Conservation (phyloP, 176 grass and related monocot species). For the Saccharum officinarum region DNA sequence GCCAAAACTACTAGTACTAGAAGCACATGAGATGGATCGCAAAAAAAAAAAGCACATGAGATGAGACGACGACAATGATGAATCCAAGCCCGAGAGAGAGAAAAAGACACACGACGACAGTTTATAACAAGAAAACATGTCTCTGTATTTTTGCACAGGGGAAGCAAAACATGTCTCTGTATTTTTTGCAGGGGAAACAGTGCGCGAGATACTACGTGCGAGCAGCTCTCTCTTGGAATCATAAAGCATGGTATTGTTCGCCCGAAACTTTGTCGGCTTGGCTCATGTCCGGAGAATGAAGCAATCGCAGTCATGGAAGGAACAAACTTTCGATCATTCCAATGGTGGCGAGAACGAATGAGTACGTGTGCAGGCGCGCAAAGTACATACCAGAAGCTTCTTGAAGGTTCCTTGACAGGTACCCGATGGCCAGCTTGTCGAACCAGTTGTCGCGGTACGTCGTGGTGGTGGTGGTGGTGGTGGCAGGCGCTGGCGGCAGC, state of each 20-base stretch:
- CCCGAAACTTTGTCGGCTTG: background rate
- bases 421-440: constrained; percentile 74
- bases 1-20: background rate
- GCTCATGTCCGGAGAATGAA: no score
- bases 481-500: background rate
- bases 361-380: background rate
- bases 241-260: background rate
- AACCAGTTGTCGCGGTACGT: constrained; percentile 86
- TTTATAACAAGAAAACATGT: background rate
- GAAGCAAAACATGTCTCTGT: background rate
- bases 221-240: background rate
- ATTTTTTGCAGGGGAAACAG: background rate
- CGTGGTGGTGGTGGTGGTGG: background rate
- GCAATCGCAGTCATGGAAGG: no score
- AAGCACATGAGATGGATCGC: no score
- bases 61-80: background rate
- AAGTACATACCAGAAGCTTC: constrained; percentile 54
- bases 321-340: background rate
- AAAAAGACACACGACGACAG: background rate
- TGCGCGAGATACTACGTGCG: background rate
- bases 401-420: constrained; percentile 73
- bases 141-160: background rate
- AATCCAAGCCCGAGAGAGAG: background rate
- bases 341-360: background rate
- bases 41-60: background rate